Evolutionary conservation across 768 basidiomycete species (phyloP).

Genomic region (Suillus subalutaceus): DNA sequence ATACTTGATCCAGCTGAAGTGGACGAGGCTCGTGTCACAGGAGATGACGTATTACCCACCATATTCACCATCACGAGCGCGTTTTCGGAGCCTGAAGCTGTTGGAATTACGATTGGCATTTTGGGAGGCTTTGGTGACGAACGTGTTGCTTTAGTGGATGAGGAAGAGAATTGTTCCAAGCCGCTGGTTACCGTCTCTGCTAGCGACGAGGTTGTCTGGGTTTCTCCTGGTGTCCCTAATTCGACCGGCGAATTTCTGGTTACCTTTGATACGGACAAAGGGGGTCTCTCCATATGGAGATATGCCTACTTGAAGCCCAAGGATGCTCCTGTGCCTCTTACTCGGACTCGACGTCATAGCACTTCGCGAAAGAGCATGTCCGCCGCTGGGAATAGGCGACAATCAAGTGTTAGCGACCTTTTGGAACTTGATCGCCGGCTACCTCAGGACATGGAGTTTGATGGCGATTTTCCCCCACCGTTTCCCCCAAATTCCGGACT

Average conservation of each 20-base stretch:
- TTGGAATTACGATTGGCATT: slow-evolving; percentile 69
- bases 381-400: slow-evolving; percentile 37
- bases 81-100: slow-evolving; percentile 71
- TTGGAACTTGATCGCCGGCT: slow-evolving; percentile 36
- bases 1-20: slow-evolving; percentile 68
- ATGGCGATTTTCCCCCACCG: slow-evolving; percentile 34
- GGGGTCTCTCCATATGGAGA: slow-evolving; percentile 67
- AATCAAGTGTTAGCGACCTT: slow-evolving; percentile 40
- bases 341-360: slow-evolving; percentile 26
- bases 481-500: slow-evolving; percentile 41
- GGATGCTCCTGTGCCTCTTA: slow-evolving; percentile 48
- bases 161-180: slow-evolving; percentile 53
- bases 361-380: slow-evolving; percentile 43
- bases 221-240: slow-evolving; percentile 45
- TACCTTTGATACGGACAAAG: slow-evolving; percentile 58
- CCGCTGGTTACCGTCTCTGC: slow-evolving; percentile 61
- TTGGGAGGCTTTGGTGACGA: slow-evolving; percentile 42
- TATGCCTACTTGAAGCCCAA: slow-evolving; percentile 69
- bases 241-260: slow-evolving; percentile 53
- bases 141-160: slow-evolving; percentile 49
- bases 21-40: slow-evolving; percentile 64
- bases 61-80: slow-evolving; percentile 80
- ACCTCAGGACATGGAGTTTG: slow-evolving; percentile 40
- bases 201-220: slow-evolving; percentile 67
- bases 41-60: slow-evolving; percentile 73